Evolutionary conservation across 2,329 filamentous ascomycete genomes (phyloP).

Genomic region (Aspergillus ibericus): DNA sequence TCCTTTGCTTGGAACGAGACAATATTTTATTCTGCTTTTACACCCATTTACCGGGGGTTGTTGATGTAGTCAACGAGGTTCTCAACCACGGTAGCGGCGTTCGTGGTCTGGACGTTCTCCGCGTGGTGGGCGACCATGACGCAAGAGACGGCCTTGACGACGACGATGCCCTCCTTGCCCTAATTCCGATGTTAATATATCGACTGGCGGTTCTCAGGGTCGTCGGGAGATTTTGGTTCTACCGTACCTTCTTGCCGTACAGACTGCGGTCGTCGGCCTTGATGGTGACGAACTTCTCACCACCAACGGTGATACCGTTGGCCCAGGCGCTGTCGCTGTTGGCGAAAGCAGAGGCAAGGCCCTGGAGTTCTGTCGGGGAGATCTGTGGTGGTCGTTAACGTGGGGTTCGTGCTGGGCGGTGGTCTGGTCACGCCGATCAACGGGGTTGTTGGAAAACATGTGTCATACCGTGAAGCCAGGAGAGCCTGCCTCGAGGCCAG

Average conservation of each 20-base stretch:
- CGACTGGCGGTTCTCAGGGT: too few species aligned
- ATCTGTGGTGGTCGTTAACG: conserved; percentile 40
- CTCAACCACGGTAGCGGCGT: conserved; percentile 76
- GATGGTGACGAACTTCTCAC: conserved; percentile 75
- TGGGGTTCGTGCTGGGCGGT: background rate
- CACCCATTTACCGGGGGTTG: conserved; percentile 64
- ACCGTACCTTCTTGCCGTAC: conserved; percentile 79
- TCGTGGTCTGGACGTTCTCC: conserved; percentile 70
- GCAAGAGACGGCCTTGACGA: conserved; percentile 84
- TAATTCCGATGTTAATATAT: conserved; percentile 35
- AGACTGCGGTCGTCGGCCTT: conserved; percentile 74
- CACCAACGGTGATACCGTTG: conserved; percentile 73
- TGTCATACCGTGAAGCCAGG: conserved; percentile 69
- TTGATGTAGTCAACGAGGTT: conserved; percentile 82
- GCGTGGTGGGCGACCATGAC: conserved; percentile 86
- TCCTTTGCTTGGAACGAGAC: conserved; percentile 10
- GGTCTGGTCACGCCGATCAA: background rate
- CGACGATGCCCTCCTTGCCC: conserved; percentile 77
- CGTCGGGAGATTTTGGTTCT: too few species aligned
- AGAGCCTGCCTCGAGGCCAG: conserved; percentile 75
- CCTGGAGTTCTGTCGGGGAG: conserved; percentile 56
- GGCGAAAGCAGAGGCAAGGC: conserved; percentile 54
- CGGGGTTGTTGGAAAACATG: conserved; percentile 7
- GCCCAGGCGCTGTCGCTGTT: conserved; percentile 49
- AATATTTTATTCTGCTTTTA: conserved; percentile 20